Conservation (phyloP, 1,139 yeast genomes). For the Debaryomyces sp. region DNA sequence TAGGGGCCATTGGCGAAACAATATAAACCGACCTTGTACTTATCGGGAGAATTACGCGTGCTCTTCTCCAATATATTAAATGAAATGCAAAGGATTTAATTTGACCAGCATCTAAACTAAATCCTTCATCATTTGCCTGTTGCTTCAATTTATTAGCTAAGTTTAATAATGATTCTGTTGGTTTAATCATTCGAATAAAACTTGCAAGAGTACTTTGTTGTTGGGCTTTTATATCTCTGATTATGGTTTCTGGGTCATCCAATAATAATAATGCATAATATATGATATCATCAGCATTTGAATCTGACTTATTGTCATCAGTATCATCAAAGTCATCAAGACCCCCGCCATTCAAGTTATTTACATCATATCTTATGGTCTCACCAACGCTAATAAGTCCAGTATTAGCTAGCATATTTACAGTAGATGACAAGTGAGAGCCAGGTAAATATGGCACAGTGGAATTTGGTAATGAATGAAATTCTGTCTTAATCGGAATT, state of each 20-base stretch:
- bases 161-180: conserved; percentile 60
- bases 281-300: conserved; percentile 40
- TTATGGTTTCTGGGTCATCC: conserved; percentile 77
- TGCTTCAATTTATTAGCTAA: conserved; percentile 40
- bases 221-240: conserved; percentile 72
- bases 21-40: conserved; percentile 74
- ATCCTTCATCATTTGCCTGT: conserved; percentile 11
- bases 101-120: conserved; percentile 37
- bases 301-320: conserved; percentile 25
- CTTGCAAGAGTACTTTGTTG: conserved; percentile 60
- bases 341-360: conserved; percentile 16
- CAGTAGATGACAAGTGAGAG: conserved; percentile 69
- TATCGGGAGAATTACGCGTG: conserved; percentile 79
- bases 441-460: conserved; percentile 72
- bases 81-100: conserved; percentile 79
- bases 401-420: conserved; percentile 35
- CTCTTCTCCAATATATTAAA: conserved; percentile 89
- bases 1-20: conserved; percentile 88
- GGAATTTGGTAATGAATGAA: conserved; percentile 67
- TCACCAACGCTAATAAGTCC: conserved; percentile 48
- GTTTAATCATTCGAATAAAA: conserved; percentile 67
- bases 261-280: conserved; percentile 71
- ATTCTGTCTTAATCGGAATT: conserved; percentile 83
- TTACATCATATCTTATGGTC: conserved; percentile 39
- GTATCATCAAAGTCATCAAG: conserved; percentile 37